Base-by-base conservation (phyloP, 2,329 filamentous ascomycete genomes). In the Aureobasidium sp. region DNA sequence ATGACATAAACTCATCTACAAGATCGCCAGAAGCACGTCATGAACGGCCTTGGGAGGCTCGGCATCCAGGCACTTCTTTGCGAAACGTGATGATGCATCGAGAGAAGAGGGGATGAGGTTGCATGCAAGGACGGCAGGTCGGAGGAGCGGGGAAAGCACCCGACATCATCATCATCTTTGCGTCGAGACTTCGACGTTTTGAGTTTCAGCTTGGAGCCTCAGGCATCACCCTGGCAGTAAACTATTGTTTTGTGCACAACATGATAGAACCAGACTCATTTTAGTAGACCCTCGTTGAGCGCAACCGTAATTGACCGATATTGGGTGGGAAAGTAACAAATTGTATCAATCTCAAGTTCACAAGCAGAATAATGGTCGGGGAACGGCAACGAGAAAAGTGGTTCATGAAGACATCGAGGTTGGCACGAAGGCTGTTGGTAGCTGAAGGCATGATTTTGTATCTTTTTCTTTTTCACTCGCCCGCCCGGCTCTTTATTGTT, bases 401-500 rank as follows among this genome's bases (percentile, higher is more conserved):
- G 42, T 58, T 58, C 55, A 58, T 58, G 29, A 58, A 58, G 55
- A 58, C 55, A 48, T 58, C 41, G 55, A 47, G 23, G 55, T 48
- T 58, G 55, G 42, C 55, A 58, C 55, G 53, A 48, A 48, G 42
- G 41, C 55, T 58, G 32, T 60, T 44, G 36, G 46, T 51, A 41
- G 57, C 44, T 39, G 44, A 32, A 42, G 57, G 46, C 44, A 60
- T 60, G 34, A 60, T 60, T 50, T 59, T 60, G 27, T 32, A 41
- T 61, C 29, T 53, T 53, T 53, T 61, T 61, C 26, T 27, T 53
- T 61, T 61, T 53, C 37, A 13, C 23, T 42, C n/a, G 6, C 47
- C 58, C 32, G 23, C 58, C 47, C 15, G 57, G 36, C 57, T 46
- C 23, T 34, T 51, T 36, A n/a, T 44, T 23, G 15, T 39, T 50